Percentiles rank a stretch among this genome's conserved stretches.
These are phyloP conservation scores for Onygenales sp. DNA, from an alignment of 2,329 filamentous ascomycete species.

Conservation along the genomic window DNA sequence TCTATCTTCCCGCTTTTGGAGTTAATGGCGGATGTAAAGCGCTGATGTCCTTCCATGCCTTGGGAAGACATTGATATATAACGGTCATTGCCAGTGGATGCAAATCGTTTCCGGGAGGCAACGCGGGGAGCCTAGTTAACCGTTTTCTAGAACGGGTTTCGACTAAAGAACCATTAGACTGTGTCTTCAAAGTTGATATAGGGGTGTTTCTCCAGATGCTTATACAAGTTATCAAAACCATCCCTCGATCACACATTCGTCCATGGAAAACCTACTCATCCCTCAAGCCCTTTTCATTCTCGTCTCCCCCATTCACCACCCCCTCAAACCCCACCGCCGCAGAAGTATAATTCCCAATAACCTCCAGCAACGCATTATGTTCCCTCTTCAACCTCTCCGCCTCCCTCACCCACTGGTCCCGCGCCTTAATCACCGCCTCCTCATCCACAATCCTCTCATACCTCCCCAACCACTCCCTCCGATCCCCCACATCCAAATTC, in stretches of 20 bases:
- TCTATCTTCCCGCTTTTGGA: too few species aligned
- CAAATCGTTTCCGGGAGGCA: too few species aligned
- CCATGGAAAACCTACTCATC: neutral
- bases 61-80: too few species aligned
- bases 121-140: too few species aligned
- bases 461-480: neutral
- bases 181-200: too few species aligned
- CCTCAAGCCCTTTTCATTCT: neutral
- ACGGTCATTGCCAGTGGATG: too few species aligned
- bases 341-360: neutral
- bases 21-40: too few species aligned
- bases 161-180: too few species aligned
- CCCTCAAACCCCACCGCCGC: neutral
- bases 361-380: neutral
- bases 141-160: too few species aligned
- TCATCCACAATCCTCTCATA: constrained; percentile 5
- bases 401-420: constrained; percentile 6
- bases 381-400: constrained; percentile 5
- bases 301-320: neutral
- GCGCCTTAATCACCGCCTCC: constrained; percentile 3
- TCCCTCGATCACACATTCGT: neutral
- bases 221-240: too few species aligned
- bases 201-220: too few species aligned
- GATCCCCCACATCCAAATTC: neutral
- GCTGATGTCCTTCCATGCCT: too few species aligned